phyloP scores from a whole-genome alignment of 2,329 filamentous ascomycete genomes.

The Monilinia polystroma region DNA sequence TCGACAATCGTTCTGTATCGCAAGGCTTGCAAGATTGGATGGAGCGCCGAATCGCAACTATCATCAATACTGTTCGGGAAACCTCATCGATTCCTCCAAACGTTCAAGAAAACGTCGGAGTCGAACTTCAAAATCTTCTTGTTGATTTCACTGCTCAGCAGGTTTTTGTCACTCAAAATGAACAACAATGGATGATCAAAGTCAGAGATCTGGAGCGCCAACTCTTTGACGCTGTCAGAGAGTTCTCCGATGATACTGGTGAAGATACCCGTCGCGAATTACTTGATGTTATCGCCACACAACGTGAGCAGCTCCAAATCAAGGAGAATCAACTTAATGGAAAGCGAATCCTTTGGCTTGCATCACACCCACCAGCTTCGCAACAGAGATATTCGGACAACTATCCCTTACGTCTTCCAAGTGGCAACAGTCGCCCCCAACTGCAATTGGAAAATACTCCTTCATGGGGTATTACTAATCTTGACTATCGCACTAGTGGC shows the following conservation, averaged over 20 bases:
- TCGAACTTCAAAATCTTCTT: constrained; percentile 11
- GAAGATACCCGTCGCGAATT: neutral
- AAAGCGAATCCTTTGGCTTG: constrained; percentile 20
- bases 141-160: constrained; percentile 15
- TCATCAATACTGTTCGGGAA: neutral
- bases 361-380: constrained; percentile 17
- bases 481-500: constrained; percentile 3
- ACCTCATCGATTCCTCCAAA: constrained; percentile 3
- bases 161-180: constrained; percentile 12
- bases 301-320: constrained; percentile 19
- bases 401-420: neutral
- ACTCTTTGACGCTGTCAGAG: neutral
- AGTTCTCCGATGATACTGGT: neutral
- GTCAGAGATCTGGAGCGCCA: constrained; percentile 9
- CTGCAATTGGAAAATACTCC: constrained; percentile 1
- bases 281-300: neutral
- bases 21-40: constrained; percentile 9
- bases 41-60: constrained; percentile 2
- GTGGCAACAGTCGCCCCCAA: neutral
- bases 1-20: neutral
- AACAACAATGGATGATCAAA: neutral
- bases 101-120: constrained; percentile 6
- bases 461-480: neutral
- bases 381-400: constrained; percentile 7
- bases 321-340: constrained; percentile 21